phyloP scores from a whole-genome alignment of 805 yeast species.

The Candida hispaniensis region DNA sequence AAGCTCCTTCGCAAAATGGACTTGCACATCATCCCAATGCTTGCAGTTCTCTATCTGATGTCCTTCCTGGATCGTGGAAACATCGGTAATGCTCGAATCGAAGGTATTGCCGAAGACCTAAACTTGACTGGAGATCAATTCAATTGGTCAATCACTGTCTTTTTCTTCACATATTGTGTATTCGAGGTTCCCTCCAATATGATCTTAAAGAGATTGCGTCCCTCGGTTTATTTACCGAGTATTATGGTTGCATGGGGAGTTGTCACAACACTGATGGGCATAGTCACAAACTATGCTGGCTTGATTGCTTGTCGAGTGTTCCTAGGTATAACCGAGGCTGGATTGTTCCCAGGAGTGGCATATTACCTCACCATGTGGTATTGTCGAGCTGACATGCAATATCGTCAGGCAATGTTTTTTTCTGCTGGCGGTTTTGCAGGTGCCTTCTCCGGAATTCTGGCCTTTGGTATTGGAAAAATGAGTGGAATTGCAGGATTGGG shows the following conservation, averaged over 20 bases:
- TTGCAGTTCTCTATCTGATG: constrained; percentile 38
- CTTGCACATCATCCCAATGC: constrained; percentile 36
- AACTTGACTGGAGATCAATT: constrained; percentile 25
- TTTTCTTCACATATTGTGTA: constrained; percentile 27
- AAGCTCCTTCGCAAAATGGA: constrained; percentile 33
- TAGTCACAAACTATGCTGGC: constrained; percentile 27
- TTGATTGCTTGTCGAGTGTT: constrained; percentile 32
- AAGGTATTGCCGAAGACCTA: constrained; percentile 37
- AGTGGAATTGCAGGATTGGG: constrained; percentile 31
- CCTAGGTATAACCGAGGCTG: constrained; percentile 36
- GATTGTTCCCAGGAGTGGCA: constrained; percentile 35
- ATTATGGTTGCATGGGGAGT: constrained; percentile 31
- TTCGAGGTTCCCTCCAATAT: constrained; percentile 24
- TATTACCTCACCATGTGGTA: constrained; percentile 29
- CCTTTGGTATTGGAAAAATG: constrained; percentile 36
- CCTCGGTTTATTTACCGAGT: constrained; percentile 28
- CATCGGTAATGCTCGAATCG: constrained; percentile 44
- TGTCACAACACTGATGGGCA: constrained; percentile 30
- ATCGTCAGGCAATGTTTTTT: constrained; percentile 34
- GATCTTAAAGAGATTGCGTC: constrained; percentile 28
- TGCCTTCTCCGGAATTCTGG: constrained; percentile 41
- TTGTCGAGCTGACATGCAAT: constrained; percentile 32
- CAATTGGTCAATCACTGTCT: constrained; percentile 35
- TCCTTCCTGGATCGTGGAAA: constrained; percentile 44
- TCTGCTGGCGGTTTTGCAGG: constrained; percentile 29